phyloP scores from a whole-genome alignment of 202 grass and related monocot genomes.

The Zizania palustris region DNA sequence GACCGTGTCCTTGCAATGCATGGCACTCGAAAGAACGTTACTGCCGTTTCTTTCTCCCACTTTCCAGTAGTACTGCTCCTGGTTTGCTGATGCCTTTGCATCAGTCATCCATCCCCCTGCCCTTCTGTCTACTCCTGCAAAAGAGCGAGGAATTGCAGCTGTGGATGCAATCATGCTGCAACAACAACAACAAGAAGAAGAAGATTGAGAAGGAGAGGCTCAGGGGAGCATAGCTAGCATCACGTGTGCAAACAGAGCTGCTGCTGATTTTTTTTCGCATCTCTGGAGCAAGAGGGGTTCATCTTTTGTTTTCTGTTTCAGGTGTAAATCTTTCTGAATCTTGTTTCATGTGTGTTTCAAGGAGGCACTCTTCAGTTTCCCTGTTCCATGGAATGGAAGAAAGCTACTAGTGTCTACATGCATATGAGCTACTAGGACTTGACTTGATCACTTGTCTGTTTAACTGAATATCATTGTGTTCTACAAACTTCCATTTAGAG shows the following conservation, averaged over 20 bases:
- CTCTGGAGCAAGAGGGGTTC: conserved; percentile 56
- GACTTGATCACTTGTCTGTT: neutral
- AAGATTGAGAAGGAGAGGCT: neutral
- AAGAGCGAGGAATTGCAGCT: conserved; percentile 31
- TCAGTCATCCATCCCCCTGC: conserved; percentile 50
- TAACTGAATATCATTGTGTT: neutral
- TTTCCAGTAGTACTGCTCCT: neutral
- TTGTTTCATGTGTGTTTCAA: neutral
- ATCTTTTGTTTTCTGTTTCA: neutral
- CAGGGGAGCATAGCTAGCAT: neutral
- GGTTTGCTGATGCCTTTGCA: neutral
- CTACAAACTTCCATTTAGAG: neutral
- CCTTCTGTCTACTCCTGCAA: conserved; percentile 33
- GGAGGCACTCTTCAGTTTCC: neutral
- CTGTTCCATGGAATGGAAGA: too few species aligned
- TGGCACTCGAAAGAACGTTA: neutral
- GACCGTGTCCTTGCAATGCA: neutral
- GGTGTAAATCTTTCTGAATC: neutral
- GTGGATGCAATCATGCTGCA: neutral
- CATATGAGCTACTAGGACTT: neutral
- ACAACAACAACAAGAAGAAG: conserved; percentile 7
- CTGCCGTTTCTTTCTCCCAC: neutral
- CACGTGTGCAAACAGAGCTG: conserved; percentile 43
- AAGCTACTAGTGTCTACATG: too few species aligned
- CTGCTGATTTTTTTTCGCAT: conserved; percentile 37